Conservation (phyloP, 2,329 filamentous ascomycete genomes). For the Alternaria longipes region DNA sequence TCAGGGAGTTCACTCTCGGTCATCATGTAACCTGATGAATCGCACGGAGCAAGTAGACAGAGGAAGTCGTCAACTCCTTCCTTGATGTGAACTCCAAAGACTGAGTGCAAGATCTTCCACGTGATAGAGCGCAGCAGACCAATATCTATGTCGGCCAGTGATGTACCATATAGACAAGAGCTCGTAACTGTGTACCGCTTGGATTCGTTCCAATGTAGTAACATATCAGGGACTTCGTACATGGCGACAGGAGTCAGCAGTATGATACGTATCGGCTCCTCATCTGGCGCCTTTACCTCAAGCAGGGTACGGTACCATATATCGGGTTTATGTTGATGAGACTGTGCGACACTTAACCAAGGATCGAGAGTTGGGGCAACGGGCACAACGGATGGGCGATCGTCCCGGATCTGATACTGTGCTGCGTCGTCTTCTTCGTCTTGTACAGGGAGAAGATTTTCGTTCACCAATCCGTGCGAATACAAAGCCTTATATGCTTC, state of each 20-base stretch:
- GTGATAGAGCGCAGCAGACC: constrained; percentile 35
- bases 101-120: constrained; percentile 35
- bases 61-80: constrained; percentile 40
- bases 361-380: constrained; percentile 41
- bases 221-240: constrained; percentile 29
- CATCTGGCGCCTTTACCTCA: constrained; percentile 18
- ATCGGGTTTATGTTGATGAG: constrained; percentile 21
- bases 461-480: constrained; percentile 74
- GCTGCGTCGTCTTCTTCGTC: constrained; percentile 28
- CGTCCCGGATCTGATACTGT: constrained; percentile 38
- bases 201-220: constrained; percentile 45
- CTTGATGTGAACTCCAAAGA: constrained; percentile 33
- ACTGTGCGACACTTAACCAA: constrained; percentile 34
- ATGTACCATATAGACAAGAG: constrained; percentile 19
- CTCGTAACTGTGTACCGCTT: constrained; percentile 31
- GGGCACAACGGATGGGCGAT: constrained; percentile 38
- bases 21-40: constrained; percentile 12
- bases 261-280: constrained; percentile 30
- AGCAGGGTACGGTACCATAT: constrained; percentile 34
- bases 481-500: constrained; percentile 78
- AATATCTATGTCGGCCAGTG: constrained; percentile 28
- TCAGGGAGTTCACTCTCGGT: constrained; percentile 20
- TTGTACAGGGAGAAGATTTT: constrained; percentile 75
- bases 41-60: constrained; percentile 40
- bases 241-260: constrained; percentile 34